Evolutionary conservation across 257 asterid species (phyloP).

Genomic region (Solanum tarapatanum): DNA sequence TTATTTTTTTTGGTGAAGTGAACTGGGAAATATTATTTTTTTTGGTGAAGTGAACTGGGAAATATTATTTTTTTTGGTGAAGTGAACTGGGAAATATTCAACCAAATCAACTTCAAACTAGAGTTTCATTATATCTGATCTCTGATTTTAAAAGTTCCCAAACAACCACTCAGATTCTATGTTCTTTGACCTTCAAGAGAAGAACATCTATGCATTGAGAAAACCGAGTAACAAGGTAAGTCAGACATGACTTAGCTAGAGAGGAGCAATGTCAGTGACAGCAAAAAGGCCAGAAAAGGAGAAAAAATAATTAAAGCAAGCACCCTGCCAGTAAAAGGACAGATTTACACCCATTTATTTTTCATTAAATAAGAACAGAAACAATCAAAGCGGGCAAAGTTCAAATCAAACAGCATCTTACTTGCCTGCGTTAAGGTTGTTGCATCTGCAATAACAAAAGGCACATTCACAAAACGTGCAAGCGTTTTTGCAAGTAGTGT

Average conservation of each 20-base stretch:
- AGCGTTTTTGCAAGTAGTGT: conserved; percentile 90
- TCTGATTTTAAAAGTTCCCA: neutral
- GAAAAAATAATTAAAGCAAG: neutral
- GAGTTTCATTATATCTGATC: neutral
- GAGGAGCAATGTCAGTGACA: neutral
- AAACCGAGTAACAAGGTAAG: neutral
- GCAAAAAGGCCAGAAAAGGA: neutral
- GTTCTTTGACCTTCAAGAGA: neutral
- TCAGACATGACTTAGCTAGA: neutral
- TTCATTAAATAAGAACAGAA: neutral
- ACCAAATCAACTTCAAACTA: neutral
- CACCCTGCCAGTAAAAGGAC: neutral
- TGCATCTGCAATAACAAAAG: conserved; percentile 90
- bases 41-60: too few species aligned
- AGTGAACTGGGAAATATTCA: neutral
- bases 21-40: too few species aligned
- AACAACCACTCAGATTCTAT: neutral
- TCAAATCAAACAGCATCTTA: neutral
- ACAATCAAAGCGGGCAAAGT: neutral
- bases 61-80: too few species aligned
- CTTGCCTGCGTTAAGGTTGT: conserved; percentile 85
- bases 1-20: too few species aligned
- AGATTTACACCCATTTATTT: neutral
- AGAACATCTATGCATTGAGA: neutral
- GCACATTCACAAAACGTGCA: conserved; percentile 94